A percentile compares a stretch with the other conserved stretches of the same genome.
Evolutionary conservation across 179 eudicot genomes (phyloP).

Genomic region (Silene noctiflora): DNA sequence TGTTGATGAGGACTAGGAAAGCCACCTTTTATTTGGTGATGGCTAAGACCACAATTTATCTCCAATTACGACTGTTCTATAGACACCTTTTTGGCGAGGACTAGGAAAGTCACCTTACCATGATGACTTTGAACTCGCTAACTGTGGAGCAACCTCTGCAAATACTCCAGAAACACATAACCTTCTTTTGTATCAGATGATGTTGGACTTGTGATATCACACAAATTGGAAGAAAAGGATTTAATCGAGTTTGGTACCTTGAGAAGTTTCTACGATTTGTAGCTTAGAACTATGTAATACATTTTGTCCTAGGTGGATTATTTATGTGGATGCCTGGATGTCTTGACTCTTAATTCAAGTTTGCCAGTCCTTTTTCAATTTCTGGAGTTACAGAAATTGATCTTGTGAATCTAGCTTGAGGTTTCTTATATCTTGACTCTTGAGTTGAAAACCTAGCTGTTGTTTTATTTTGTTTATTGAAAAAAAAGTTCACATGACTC

Average conservation of each 20-base stretch:
- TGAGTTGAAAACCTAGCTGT: background rate
- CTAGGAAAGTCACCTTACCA: background rate
- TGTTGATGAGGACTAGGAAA: background rate
- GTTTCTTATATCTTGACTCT: background rate
- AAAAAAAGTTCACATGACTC: background rate
- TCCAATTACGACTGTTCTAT: background rate
- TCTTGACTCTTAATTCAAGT: background rate
- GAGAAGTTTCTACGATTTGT: background rate
- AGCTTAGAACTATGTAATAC: background rate
- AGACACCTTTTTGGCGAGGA: no score
- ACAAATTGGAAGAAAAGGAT: background rate
- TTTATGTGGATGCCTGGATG: background rate
- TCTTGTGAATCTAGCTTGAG: slow-evolving; percentile 6
- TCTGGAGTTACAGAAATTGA: background rate
- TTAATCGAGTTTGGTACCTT: background rate
- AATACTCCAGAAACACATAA: background rate
- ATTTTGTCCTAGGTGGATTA: background rate
- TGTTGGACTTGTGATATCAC: background rate
- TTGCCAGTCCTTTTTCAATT: background rate
- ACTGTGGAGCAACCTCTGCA: background rate
- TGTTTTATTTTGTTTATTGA: background rate
- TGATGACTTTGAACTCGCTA: background rate
- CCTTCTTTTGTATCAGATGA: background rate
- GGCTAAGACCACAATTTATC: no score
- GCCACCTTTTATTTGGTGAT: background rate